Base-by-base conservation (phyloP, 2,329 filamentous ascomycete genomes). In the Macroventuria anomochaeta region DNA sequence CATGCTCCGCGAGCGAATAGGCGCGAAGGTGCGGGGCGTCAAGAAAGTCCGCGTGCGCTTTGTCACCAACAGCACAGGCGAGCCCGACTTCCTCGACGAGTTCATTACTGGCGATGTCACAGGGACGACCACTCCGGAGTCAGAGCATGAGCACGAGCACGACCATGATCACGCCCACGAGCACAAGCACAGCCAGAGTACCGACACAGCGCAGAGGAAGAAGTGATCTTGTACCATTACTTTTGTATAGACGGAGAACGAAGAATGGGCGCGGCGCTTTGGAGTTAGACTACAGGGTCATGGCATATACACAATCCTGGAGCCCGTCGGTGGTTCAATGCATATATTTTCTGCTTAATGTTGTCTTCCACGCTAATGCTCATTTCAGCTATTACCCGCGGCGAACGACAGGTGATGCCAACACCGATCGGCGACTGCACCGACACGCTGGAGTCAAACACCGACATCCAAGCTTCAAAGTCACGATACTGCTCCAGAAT, bases 11-110 rank as follows among this genome's bases (percentile, higher is more conserved):
- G 82, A 86, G 37, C 82, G 82, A 51, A 83, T 97, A 21, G 91
- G 90, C 23, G 79, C 81, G 57, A 90, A 88, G 63, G 90, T 97
- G 12, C 85, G 90, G 55, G 93, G 95, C 1, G 91, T 95, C 32
- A 88, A 91, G 73, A 85, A 89, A 59, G 84, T 99, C 28, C 88
- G 89, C 57, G 83, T 97, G 44, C 87, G 92, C 34, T 97, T 97
- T 71, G 85, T 95, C 25, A 84, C 88, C 31, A 85, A 85, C 62
- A 87, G 89, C 15, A 80, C 82, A 23, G 74, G 68, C n/a, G 64
- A 68, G 38, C 78, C 79, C 33, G 81, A 83, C 50, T 83, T 88
- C 65, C 87, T 89, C 56, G 90, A 96, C 70, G 92, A 97, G 73
- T 81, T 81, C 54, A 76, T 80, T 29, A 56, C 61, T 10, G 64